Base-by-base conservation (phyloP, 2,329 filamentous ascomycete genomes). In the Ascochyta pisi region DNA sequence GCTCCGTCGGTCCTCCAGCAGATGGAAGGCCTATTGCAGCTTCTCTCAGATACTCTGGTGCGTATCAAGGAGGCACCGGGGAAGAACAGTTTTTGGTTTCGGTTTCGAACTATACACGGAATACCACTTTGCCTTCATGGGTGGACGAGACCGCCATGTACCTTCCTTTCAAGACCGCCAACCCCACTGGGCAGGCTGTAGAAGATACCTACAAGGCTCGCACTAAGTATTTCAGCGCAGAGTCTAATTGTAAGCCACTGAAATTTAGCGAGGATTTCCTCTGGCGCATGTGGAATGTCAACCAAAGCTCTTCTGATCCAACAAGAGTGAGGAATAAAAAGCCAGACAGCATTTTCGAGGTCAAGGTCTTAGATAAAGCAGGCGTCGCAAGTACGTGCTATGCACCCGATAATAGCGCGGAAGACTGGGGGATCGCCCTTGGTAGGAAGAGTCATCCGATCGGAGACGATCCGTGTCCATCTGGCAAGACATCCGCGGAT, bases 101-200 rank as follows among this genome's bases (percentile, higher is more conserved):
- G 0, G 71, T 79, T 54, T 77, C 82, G 0, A 86, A 86, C 27
- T 37, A 80, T 0, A 79, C 78, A 0, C 63, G 70, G 0, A 71
- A 73, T 0, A 82, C 81, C 0, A 57, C 71, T 0, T 67, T 86
- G 0, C 79, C 82, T 0, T 61, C 81, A 0, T 87, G 84, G 84
- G 73, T 79, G 0, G 77, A 81, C 1, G 26, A 67, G 0, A 61
- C 76, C 0, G 77, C 73, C 7, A 81, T 76, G 13, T 86, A 85
- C 39, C 60, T 84, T 0, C 80, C 82, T 0, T 77, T 83, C 38
- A 33, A 6, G 10, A 39, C 33, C n/a, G 2, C 3, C 42, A 33
- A 6, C 42, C 58, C 29, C 16, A 29, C 1, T 16, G 63, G 57
- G 4, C 51, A 59, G 2, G 23, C 13, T 31, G n/a, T 23, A 48